A percentile compares a stretch with the other conserved stretches of the same genome.
Conservation (phyloP, 768 basidiomycete genomes). For the Wakefieldia striispora region DNA sequence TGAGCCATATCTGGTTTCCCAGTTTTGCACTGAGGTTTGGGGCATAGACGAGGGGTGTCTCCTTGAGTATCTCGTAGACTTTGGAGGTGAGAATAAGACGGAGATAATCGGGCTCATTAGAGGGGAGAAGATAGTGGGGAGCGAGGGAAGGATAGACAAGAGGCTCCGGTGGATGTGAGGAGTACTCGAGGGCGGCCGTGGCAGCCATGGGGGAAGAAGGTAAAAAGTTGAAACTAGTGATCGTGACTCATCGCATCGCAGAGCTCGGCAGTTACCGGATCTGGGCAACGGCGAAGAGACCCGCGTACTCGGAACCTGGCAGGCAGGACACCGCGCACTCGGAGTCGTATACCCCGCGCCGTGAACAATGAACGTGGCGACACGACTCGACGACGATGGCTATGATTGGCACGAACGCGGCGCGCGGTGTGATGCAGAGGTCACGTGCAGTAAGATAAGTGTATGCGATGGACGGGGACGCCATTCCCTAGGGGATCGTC, state of each 20-base stretch:
- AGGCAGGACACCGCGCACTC: background rate
- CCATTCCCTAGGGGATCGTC: slow-evolving; percentile 11
- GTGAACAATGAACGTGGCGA: background rate
- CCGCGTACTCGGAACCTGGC: too few species aligned
- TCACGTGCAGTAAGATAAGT: slow-evolving; percentile 29
- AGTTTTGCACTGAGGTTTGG: slow-evolving; percentile 82
- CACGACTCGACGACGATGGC: slow-evolving; percentile 2
- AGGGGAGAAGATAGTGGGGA: slow-evolving; percentile 60
- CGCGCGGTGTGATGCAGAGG: slow-evolving; percentile 7
- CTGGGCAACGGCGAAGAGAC: background rate
- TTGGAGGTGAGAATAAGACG: slow-evolving; percentile 85
- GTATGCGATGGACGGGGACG: slow-evolving; percentile 12
- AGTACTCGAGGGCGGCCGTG: slow-evolving; percentile 61
- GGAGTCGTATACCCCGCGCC: background rate
- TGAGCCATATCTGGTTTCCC: slow-evolving; percentile 93
- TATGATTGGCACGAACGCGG: slow-evolving; percentile 3
- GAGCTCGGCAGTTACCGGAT: slow-evolving; percentile 19
- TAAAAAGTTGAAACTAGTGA: slow-evolving; percentile 2
- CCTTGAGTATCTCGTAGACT: slow-evolving; percentile 85
- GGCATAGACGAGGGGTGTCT: slow-evolving; percentile 88
- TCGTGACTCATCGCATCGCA: background rate
- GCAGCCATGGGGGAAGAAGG: slow-evolving; percentile 12
- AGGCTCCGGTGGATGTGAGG: slow-evolving; percentile 66
- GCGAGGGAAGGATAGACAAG: slow-evolving; percentile 65
- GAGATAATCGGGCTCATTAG: slow-evolving; percentile 81